Base-by-base conservation (phyloP, 2,329 filamentous ascomycete genomes). In the Neoarthrinium moseri region DNA sequence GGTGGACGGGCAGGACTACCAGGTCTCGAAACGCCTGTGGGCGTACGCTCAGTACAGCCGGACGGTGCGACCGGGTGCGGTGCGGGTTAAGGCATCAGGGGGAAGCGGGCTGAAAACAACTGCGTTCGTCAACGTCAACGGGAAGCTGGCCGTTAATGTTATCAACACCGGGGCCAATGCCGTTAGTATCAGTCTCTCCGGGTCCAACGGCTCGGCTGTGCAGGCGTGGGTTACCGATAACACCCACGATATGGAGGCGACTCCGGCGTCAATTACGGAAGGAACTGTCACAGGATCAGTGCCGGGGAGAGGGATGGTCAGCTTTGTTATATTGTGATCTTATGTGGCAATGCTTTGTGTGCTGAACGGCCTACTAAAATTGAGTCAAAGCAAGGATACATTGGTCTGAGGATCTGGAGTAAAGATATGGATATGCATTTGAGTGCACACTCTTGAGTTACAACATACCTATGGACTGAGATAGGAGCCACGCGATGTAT, bases 171-270 rank as follows among this genome's bases (percentile, higher is more conserved):
- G 36, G 54, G 58, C 20, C 54, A 49, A 35, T 57, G 61, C 24
- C 56, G 60, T 58, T 20, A 52, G 49, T 10, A 55, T 64, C 21
- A 56, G 52, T 2, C 50, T 71, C 6, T 57, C 52, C 39, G 63
- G 59, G 5, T 59, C 62, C 46, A 56, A 46, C 5, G 55, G 56
- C 2, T 51, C 50, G 27, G 34, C 49, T 8, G 65, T 59, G 4
- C 56, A 54, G 24, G 63, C 64, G 8, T 72, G 61, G 58, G 46
- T 68, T 15, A 71, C 67, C 1, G 63, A 70, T 52, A 66, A 68
- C 13, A 51, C 50, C 10, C 46, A 57, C 48, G 51, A 53, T 24
- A 55, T 61, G 29, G 52, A 54, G 10, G 8, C 49, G 6, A 56
- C 56, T 6, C 21, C 39, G 5, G 47, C 48, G 11, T 45, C 42